Base-by-base conservation (phyloP, 352 stramenopile species). In the Phytopythium aichiense region DNA sequence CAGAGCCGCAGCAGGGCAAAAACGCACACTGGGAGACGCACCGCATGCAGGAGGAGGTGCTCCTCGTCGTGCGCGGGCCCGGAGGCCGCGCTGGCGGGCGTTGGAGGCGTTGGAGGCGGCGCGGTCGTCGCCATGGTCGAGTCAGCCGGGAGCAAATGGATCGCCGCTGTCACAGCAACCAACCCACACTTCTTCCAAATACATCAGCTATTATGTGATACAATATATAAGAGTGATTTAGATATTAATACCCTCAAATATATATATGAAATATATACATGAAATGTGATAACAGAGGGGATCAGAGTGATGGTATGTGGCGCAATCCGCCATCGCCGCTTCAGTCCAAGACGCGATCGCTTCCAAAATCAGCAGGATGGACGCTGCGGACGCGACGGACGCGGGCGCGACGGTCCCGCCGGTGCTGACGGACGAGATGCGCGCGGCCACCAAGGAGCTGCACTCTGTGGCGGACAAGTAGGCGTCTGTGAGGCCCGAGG, bases 391-490 rank as follows among this genome's bases (percentile, higher is more conserved):
- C 16, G 16, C 13, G 0, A 8, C 38, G 38, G 20, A 25, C 7
- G 8, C 35, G 25, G 16, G 15, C 48, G 25, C 15, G 22, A 13
- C 22, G 23, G 35, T 2, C 4, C 22, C 23, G 22, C 38, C 31
- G 1, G 18, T 48, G 31, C 65, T 82, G 13, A 87, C 76, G 6
- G 80, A 86, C 56, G 66, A 76, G 40, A 86, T 89, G 74, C 72
- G 76, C 52, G 58, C 60, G 1, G 67, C 74, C 13, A 87, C 77
- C 65, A 71, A 75, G 57, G 60, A 80, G 40, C 74, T 78, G 38
- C 78, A 89, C 61, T 62, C 60, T 13, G 37, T 88, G 53, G 85
- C 81, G 0, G 75, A 87, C 64, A 87, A 81, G 81, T 90, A 59
- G 4, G 20, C 38, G 23, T 7, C 6, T 58, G 35, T 51, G n/a